Conservation (phyloP, 2,329 filamentous ascomycete genomes). For the Fusarium napiforme region DNA sequence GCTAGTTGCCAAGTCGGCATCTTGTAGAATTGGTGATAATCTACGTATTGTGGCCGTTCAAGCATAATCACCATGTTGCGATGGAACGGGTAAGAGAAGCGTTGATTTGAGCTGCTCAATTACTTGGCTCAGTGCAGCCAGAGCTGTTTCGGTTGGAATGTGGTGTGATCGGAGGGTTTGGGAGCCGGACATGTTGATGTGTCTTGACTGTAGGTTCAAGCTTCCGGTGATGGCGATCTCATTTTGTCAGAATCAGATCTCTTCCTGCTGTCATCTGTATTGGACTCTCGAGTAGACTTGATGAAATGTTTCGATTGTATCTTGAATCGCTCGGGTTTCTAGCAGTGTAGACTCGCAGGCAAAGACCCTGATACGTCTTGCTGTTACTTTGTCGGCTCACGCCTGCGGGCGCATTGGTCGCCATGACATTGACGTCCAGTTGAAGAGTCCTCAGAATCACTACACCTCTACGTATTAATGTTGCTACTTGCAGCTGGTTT, state of each 20-base stretch:
- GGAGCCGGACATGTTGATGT: neutral
- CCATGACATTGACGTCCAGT: neutral
- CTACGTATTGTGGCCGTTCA: neutral
- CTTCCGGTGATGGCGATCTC: neutral
- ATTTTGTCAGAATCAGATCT: neutral
- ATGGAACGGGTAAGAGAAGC: neutral
- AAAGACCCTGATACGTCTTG: neutral
- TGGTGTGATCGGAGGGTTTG: neutral
- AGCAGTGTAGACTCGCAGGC: neutral
- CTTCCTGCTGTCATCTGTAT: neutral
- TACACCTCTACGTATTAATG: neutral
- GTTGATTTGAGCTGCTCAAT: neutral
- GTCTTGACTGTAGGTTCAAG: neutral
- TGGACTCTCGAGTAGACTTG: neutral
- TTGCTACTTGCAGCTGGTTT: neutral
- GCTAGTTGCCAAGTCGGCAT: neutral
- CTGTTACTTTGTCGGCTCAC: neutral
- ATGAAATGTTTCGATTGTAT: accelerated
- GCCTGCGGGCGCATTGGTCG: neutral
- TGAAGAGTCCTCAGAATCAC: neutral
- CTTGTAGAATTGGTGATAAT: neutral
- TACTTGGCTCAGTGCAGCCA: neutral
- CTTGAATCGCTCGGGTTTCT: neutral
- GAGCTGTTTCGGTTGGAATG: neutral
- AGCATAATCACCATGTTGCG: neutral